Conservation (phyloP, 2,329 filamentous ascomycete species). For the Exophiala spinifera region DNA sequence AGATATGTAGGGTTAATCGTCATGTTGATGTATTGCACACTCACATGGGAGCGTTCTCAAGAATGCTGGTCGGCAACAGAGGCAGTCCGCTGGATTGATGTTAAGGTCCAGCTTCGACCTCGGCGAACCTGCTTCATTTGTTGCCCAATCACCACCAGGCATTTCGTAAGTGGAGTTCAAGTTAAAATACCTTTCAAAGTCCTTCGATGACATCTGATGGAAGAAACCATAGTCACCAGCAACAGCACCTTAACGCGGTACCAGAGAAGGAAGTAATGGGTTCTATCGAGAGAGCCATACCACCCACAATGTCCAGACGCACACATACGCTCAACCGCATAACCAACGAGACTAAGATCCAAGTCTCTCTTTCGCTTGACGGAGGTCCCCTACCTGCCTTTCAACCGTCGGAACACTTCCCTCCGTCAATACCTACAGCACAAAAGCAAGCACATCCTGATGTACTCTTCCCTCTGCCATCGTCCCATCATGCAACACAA, state of each 20-base stretch:
- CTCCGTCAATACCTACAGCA: slow-evolving; percentile 17
- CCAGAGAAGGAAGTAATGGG: slow-evolving; percentile 14
- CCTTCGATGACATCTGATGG: neutral
- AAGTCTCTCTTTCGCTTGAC: slow-evolving; percentile 88
- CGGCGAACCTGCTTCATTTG: slow-evolving; percentile 8
- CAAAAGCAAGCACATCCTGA: slow-evolving; percentile 43
- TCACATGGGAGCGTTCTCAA: slow-evolving; percentile 19
- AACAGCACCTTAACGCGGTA: neutral
- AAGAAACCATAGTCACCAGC: neutral
- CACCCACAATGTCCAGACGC: slow-evolving; percentile 51
- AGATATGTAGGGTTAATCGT: slow-evolving; percentile 92
- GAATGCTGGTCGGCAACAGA: neutral
- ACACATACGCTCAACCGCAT: slow-evolving; percentile 78
- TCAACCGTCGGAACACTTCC: slow-evolving; percentile 25
- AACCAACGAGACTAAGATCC: slow-evolving; percentile 98
- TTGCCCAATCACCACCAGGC: neutral
- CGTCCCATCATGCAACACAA: slow-evolving; percentile 75
- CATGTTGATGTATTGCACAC: slow-evolving; percentile 52
- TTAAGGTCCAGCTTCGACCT: slow-evolving; percentile 14
- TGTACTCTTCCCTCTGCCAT: slow-evolving; percentile 41
- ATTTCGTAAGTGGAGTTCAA: slow-evolving; percentile 9
- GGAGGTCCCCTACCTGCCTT: slow-evolving; percentile 58
- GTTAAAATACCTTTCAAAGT: neutral
- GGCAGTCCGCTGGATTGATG: slow-evolving; percentile 4
- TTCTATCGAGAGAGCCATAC: slow-evolving; percentile 19